Evolutionary conservation across 2,329 filamentous ascomycete species (phyloP).

Genomic region (Pseudopyricularia cyperi): DNA sequence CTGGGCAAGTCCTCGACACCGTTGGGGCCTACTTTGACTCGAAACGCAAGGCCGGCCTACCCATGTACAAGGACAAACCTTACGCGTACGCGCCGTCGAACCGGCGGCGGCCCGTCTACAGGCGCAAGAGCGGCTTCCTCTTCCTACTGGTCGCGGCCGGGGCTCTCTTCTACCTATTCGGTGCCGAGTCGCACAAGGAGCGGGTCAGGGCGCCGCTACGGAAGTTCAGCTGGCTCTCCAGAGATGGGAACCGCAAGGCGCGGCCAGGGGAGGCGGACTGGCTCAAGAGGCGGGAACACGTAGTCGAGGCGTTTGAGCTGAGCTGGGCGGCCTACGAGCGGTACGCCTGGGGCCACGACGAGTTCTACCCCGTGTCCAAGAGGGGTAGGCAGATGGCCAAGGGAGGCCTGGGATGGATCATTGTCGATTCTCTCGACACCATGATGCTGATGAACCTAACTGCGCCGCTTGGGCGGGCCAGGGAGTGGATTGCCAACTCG

Average conservation of each 20-base stretch:
- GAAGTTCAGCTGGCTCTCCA: conserved; percentile 43
- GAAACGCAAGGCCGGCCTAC: conserved; percentile 41
- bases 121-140: conserved; percentile 47
- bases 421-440: conserved; percentile 89
- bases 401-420: conserved; percentile 92
- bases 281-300: conserved; percentile 62
- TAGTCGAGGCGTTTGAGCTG: conserved; percentile 78
- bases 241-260: conserved; percentile 27
- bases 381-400: conserved; percentile 72
- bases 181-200: conserved; percentile 30
- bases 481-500: conserved; percentile 74
- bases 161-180: conserved; percentile 56
- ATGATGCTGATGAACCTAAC: conserved; percentile 98
- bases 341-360: conserved; percentile 87
- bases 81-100: conserved; percentile 53
- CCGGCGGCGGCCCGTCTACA: conserved; percentile 45
- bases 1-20: conserved; percentile 40
- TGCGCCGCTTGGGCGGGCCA: conserved; percentile 66
- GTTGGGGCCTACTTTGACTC: conserved; percentile 53
- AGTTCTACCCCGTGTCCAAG: conserved; percentile 75
- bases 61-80: conserved; percentile 99
- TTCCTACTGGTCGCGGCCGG: conserved; percentile 40
- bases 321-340: conserved; percentile 91
- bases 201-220: conserved; percentile 15
- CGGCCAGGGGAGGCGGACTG: conserved; percentile 49